Evolutionary conservation across 2,329 filamentous ascomycete species (phyloP).

Genomic region (Aquanectria penicillioides): DNA sequence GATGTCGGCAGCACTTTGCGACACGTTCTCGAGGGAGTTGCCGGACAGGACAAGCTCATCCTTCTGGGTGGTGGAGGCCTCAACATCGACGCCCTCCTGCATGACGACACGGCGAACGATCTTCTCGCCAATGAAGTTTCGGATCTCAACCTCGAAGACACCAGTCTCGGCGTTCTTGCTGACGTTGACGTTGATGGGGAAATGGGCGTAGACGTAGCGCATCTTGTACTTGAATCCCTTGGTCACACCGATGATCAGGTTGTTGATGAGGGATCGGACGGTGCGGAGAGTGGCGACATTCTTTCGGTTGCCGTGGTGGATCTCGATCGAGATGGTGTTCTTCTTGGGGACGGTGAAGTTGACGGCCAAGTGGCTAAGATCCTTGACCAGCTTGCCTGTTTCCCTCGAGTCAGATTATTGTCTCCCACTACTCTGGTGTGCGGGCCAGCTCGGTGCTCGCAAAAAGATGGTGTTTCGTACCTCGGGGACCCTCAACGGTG

Average conservation of each 20-base stretch:
- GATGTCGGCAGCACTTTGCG: slow-evolving; percentile 98
- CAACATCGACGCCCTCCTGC: slow-evolving; percentile 89
- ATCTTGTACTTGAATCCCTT: slow-evolving; percentile 99
- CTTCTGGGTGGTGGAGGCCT: slow-evolving; percentile 92
- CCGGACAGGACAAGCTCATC: slow-evolving; percentile 94
- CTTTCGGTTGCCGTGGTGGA: slow-evolving; percentile 99
- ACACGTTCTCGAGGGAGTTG: slow-evolving; percentile 97
- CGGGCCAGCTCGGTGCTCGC: neutral
- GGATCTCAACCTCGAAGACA: slow-evolving; percentile 93
- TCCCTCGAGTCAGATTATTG: slow-evolving; percentile 26
- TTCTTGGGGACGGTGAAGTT: slow-evolving; percentile 91
- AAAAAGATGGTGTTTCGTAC: slow-evolving; percentile 57
- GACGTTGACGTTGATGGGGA: slow-evolving; percentile 99
- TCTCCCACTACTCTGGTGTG: neutral
- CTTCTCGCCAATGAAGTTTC: slow-evolving; percentile 99
- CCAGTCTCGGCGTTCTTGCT: slow-evolving; percentile 95
- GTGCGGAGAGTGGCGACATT: slow-evolving; percentile 97
- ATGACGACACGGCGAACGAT: slow-evolving; percentile 92
- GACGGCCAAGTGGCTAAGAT: slow-evolving; percentile 95
- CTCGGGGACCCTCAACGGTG: slow-evolving; percentile 96
- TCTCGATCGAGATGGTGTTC: slow-evolving; percentile 92
- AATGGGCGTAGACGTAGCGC: slow-evolving; percentile 99
- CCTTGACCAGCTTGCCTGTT: slow-evolving; percentile 92
- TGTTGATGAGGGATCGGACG: slow-evolving; percentile 98
- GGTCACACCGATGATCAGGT: slow-evolving; percentile 97